Percentiles rank a stretch among this genome's conserved stretches.
phyloP scores from a whole-genome alignment of 148 eudicot genomes.

The Limonium bicolor region DNA sequence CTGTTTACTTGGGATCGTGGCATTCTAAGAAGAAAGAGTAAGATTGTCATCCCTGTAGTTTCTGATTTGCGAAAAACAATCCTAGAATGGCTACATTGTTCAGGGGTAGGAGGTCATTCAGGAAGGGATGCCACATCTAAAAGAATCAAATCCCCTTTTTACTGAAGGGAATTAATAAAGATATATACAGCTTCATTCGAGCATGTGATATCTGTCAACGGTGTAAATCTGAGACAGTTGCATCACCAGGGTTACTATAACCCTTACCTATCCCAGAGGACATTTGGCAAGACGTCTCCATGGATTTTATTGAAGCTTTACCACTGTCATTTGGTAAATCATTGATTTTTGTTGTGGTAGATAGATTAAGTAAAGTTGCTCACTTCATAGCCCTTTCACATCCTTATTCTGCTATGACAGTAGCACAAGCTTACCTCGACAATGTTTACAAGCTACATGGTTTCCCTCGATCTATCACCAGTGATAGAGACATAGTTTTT shows the following conservation, averaged over 20 bases:
- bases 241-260: not conserved
- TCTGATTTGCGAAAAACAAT: not conserved
- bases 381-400: not conserved
- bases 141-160: not conserved
- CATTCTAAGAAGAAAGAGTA: not conserved
- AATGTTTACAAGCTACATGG: not conserved
- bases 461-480: not conserved
- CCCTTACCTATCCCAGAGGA: not conserved
- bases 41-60: not conserved
- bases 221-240: not conserved
- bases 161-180: not conserved
- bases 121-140: too few relatives aligned
- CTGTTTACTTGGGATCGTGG: not conserved
- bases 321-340: not conserved
- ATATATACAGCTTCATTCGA: not conserved
- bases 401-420: not conserved
- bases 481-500: too few relatives aligned
- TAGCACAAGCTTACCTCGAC: too few relatives aligned
- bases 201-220: not conserved
- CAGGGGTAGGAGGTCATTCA: not conserved
- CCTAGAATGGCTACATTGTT: not conserved
- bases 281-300: not conserved
- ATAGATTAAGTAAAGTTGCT: not conserved
- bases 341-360: not conserved
- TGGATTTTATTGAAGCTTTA: not conserved